Percentiles rank a stretch among this genome's conserved stretches.
These are phyloP conservation scores for Russula virescens DNA, from an alignment of 768 basidiomycete species.

Conservation along the genomic window DNA sequence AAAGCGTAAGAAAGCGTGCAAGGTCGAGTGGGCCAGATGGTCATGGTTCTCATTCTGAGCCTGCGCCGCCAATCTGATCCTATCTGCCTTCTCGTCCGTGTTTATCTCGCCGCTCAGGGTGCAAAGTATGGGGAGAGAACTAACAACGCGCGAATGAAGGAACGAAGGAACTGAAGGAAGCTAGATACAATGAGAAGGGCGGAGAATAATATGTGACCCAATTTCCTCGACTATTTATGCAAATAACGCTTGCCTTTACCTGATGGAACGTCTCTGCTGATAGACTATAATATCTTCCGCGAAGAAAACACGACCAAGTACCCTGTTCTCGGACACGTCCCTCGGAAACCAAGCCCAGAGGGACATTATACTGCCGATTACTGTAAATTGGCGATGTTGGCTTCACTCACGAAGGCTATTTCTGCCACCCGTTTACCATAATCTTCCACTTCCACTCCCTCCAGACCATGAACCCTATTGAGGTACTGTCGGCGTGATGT, in stretches of 20 bases:
- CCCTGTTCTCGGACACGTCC: background rate
- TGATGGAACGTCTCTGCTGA: too few species aligned
- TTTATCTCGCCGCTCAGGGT: background rate
- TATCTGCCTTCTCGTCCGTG: background rate
- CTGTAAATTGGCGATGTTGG: background rate
- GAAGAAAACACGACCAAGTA: background rate
- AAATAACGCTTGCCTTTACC: too few species aligned
- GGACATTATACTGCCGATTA: background rate
- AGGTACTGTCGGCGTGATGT: too few species aligned
- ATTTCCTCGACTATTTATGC: too few species aligned
- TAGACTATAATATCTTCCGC: background rate
- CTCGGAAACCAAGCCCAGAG: background rate
- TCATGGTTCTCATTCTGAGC: background rate
- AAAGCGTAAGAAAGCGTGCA: background rate
- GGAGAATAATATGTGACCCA: too few species aligned
- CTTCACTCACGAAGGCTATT: background rate
- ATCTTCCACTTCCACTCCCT: background rate
- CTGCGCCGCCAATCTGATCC: background rate
- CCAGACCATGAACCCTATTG: background rate
- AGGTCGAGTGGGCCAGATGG: background rate
- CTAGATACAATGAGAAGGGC: too few species aligned
- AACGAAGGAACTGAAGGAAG: too few species aligned
- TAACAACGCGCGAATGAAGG: background rate
- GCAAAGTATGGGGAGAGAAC: background rate
- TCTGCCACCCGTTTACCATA: background rate